phyloP scores from a whole-genome alignment of 495 filamentous ascomycete genomes.

The Penicillium canariense region DNA sequence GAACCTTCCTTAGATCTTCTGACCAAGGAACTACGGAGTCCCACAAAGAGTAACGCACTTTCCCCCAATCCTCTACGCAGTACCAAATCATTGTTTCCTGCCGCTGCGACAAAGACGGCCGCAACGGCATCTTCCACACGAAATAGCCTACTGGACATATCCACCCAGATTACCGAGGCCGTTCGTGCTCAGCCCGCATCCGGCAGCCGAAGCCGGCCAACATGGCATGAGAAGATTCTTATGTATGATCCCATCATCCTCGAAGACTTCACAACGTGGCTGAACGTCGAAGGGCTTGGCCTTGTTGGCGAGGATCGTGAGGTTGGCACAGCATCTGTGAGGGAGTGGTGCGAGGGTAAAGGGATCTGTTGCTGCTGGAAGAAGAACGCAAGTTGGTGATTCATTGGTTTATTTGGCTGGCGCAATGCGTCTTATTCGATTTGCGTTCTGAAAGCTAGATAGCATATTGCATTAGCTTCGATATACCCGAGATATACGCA shows the following conservation, averaged over 20 bases:
- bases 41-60: slow-evolving; percentile 13
- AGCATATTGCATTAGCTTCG: background rate
- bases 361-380: slow-evolving; percentile 67
- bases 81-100: slow-evolving; percentile 2
- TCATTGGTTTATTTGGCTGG: background rate
- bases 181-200: slow-evolving; percentile 51
- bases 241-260: slow-evolving; percentile 90
- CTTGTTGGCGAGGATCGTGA: slow-evolving; percentile 63
- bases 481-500: background rate
- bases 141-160: slow-evolving; percentile 41
- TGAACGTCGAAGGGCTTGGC: slow-evolving; percentile 69
- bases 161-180: slow-evolving; percentile 62
- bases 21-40: slow-evolving; percentile 10
- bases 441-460: background rate
- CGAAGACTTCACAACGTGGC: slow-evolving; percentile 81
- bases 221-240: slow-evolving; percentile 88
- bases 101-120: background rate
- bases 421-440: background rate
- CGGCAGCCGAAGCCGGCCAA: slow-evolving; percentile 36
- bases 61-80: slow-evolving; percentile 6
- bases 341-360: slow-evolving; percentile 83
- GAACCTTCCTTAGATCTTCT: slow-evolving; percentile 15
- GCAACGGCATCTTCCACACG: slow-evolving; percentile 3
- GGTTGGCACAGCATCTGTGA: slow-evolving; percentile 57
- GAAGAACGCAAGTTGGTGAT: slow-evolving; percentile 25